Conservation (phyloP, 2,329 filamentous ascomycete genomes). For the Stemphylium vesicarium region DNA sequence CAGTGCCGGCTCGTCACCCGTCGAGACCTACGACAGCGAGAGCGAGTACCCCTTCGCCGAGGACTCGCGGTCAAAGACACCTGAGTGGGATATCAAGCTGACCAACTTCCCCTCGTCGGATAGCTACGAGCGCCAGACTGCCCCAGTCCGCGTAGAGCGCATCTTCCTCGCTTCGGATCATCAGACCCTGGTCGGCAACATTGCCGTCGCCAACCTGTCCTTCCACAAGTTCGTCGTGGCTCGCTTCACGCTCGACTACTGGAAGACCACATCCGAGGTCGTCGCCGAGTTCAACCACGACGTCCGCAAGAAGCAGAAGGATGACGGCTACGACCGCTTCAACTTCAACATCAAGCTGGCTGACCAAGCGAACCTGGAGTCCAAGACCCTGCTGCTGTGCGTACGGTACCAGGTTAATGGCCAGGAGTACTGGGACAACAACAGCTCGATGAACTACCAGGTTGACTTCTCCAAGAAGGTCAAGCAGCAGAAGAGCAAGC, state of each 20-base stretch:
- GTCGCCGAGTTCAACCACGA: slow-evolving; percentile 85
- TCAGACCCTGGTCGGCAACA: slow-evolving; percentile 80
- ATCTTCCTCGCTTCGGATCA: slow-evolving; percentile 89
- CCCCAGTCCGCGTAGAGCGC: slow-evolving; percentile 80
- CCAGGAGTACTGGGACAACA: slow-evolving; percentile 95
- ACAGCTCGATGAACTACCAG: slow-evolving; percentile 84
- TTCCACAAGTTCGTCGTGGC: slow-evolving; percentile 91
- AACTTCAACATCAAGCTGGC: slow-evolving; percentile 92
- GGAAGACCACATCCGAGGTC: slow-evolving; percentile 97
- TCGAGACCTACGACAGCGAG: slow-evolving; percentile 86
- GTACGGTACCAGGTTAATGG: slow-evolving; percentile 85
- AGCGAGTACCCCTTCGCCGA: slow-evolving; percentile 84
- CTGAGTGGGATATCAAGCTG: slow-evolving; percentile 87
- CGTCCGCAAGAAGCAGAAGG: slow-evolving; percentile 69
- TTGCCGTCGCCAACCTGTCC: slow-evolving; percentile 85
- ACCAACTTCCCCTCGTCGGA: slow-evolving; percentile 78
- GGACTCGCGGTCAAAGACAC: slow-evolving; percentile 52
- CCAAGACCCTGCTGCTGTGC: slow-evolving; percentile 92
- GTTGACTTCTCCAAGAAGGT: slow-evolving; percentile 87
- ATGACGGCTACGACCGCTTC: slow-evolving; percentile 82
- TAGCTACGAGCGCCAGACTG: slow-evolving; percentile 64
- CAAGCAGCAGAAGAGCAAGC: slow-evolving; percentile 58
- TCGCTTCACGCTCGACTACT: slow-evolving; percentile 95
- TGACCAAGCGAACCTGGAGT: slow-evolving; percentile 88
- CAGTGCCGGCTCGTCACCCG: slow-evolving; percentile 90